Conservation (phyloP, 208 protist genomes). For the Acanthamoeba healyi region DNA sequence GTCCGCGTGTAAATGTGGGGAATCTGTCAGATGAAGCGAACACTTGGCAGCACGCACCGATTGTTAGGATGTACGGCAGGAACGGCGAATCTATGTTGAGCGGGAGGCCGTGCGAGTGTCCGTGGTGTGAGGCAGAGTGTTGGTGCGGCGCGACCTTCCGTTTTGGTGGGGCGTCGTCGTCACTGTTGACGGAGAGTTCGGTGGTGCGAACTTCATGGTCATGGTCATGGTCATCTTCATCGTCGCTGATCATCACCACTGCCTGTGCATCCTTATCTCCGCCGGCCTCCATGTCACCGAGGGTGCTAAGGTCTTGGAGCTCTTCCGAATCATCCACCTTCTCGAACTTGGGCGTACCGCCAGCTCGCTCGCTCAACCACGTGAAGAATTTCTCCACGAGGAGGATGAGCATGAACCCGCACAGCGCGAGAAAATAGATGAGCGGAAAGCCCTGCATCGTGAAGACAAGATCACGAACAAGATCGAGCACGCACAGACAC, state of each 20-base stretch:
- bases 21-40: no score
- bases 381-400: conserved; percentile 56
- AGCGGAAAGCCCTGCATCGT: conserved; percentile 2
- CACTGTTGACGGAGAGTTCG: not conserved
- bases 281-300: not conserved
- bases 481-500: no score
- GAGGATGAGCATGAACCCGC: conserved; percentile 51
- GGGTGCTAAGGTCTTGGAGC: not conserved
- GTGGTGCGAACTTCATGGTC: no score
- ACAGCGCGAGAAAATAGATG: conserved; percentile 44
- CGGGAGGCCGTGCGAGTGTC: conserved; percentile 30
- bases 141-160: not conserved
- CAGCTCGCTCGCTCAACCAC: conserved; percentile 14
- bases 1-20: not conserved
- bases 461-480: not conserved
- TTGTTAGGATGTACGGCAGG: conserved; percentile 7
- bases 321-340: conserved; percentile 6
- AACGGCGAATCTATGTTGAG: not conserved
- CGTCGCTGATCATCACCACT: not conserved
- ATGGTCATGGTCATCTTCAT: not conserved
- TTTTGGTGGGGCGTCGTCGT: not conserved
- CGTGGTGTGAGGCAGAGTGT: not conserved
- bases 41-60: not conserved
- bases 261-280: not conserved
- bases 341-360: not conserved